Evolutionary conservation across 106 monocot species (phyloP).

Genomic region (Cymbidium sinense): DNA sequence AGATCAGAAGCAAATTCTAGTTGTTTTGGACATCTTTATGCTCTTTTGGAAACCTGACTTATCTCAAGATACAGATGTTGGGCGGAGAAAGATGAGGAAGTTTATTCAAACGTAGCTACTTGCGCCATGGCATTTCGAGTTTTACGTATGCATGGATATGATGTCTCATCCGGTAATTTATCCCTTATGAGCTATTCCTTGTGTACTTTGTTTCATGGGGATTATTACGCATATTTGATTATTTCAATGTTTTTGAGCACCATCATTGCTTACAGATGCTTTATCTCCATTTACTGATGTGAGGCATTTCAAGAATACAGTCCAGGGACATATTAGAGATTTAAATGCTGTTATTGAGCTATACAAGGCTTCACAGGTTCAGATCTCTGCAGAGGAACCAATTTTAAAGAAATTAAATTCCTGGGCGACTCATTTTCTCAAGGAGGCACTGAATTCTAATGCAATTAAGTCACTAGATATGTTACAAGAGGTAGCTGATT

Average conservation of each 20-base stretch:
- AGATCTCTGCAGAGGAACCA: conserved; percentile 36
- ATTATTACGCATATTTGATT: neutral
- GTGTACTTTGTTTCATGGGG: neutral
- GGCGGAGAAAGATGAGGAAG: conserved; percentile 71
- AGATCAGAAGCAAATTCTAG: neutral
- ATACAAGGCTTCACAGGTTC: conserved; percentile 72
- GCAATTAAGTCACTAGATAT: neutral
- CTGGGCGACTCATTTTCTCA: conserved; percentile 46
- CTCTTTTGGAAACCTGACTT: conserved; percentile 19
- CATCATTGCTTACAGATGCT: conserved; percentile 27
- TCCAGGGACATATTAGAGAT: conserved; percentile 41
- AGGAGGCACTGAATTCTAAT: conserved; percentile 18
- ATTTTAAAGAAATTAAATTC: conserved; percentile 51
- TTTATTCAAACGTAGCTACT: conserved; percentile 44
- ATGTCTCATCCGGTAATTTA: conserved; percentile 60
- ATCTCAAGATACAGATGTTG: conserved; percentile 42
- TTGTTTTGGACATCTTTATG: neutral
- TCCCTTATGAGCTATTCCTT: neutral
- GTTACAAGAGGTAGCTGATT: conserved; percentile 25
- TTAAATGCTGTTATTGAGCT: conserved; percentile 49
- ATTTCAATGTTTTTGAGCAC: neutral
- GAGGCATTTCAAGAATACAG: conserved; percentile 21
- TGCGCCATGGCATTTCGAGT: conserved; percentile 82
- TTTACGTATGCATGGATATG: conserved; percentile 81
- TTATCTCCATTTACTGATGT: conserved; percentile 40